These are phyloP conservation scores for Przewalskia tangutica DNA, from an alignment of 257 asterid species.

Conservation along the genomic window DNA sequence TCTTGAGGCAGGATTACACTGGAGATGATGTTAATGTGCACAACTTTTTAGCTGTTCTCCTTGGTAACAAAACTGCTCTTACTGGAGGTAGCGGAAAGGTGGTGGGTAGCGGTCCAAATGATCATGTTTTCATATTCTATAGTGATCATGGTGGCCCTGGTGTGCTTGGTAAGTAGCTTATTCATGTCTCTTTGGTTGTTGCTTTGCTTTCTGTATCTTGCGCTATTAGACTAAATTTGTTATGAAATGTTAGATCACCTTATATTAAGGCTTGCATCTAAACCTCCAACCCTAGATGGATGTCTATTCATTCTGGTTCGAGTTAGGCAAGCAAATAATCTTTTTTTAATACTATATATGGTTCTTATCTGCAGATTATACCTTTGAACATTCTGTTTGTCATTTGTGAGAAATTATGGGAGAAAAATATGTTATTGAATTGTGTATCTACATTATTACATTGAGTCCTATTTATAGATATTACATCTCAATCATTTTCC, in stretches of 20 bases:
- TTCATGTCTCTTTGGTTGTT: not conserved
- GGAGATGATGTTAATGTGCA: conserved; percentile 61
- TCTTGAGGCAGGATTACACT: conserved; percentile 63
- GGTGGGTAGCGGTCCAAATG: conserved; percentile 79
- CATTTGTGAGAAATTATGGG: not conserved
- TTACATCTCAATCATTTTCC: too few relatives aligned
- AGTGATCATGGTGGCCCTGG: conserved; percentile 99
- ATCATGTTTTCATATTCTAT: conserved; percentile 76
- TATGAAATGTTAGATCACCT: conserved; percentile 54
- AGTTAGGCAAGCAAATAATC: not conserved
- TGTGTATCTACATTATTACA: too few relatives aligned
- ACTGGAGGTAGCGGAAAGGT: conserved; percentile 96
- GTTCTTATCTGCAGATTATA: not conserved
- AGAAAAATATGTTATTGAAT: too few relatives aligned
- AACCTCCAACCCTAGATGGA: not conserved
- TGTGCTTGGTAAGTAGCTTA: conserved; percentile 61
- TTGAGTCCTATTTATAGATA: too few relatives aligned
- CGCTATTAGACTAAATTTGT: conserved; percentile 61
- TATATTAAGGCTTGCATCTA: not conserved
- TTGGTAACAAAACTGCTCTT: conserved; percentile 67
- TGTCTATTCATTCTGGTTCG: not conserved
- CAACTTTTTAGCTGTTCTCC: conserved; percentile 70
- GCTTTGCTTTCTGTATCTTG: conserved; percentile 36
- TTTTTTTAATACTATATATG: not conserved
- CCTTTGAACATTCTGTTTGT: not conserved